Percentiles rank a stretch among this genome's conserved stretches.
Evolutionary conservation across 2,329 filamentous ascomycete species (phyloP).

Genomic region (Talaromyces sp.): DNA sequence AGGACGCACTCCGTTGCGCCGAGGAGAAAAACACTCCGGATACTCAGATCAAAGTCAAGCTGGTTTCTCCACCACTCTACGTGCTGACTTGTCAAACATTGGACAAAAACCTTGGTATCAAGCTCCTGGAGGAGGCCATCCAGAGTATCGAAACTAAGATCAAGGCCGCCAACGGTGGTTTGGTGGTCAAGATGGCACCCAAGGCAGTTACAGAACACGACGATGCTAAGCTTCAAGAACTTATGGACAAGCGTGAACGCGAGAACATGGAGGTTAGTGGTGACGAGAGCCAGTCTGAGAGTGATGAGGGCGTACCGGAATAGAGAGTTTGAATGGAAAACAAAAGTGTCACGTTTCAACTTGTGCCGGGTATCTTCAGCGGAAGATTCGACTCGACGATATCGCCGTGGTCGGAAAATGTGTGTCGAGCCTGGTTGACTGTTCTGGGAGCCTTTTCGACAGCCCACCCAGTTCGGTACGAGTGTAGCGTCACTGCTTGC

Average conservation of each 20-base stretch:
- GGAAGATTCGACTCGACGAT: slow-evolving; percentile 1
- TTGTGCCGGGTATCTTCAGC: slow-evolving; percentile 3
- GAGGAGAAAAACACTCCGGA: slow-evolving; percentile 90
- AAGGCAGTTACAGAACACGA: slow-evolving; percentile 99
- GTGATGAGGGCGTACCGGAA: slow-evolving; percentile 76
- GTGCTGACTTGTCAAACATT: slow-evolving; percentile 93
- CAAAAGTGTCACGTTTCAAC: slow-evolving; percentile 15
- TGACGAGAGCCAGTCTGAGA: slow-evolving; percentile 93
- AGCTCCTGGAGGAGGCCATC: slow-evolving; percentile 82
- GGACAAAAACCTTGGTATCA: slow-evolving; percentile 85
- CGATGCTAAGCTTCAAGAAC: slow-evolving; percentile 89
- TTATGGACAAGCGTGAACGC: slow-evolving; percentile 98
- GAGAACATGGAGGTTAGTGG: slow-evolving; percentile 98
- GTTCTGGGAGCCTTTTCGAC: slow-evolving; percentile 5
- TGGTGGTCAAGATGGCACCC: slow-evolving; percentile 94
- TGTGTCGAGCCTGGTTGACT: not conserved
- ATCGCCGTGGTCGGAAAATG: not conserved
- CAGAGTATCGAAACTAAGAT: slow-evolving; percentile 81
- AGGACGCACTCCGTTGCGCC: slow-evolving; percentile 83
- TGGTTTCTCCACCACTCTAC: slow-evolving; percentile 96
- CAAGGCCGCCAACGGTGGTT: slow-evolving; percentile 70
- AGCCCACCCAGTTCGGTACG: slow-evolving; percentile 4
- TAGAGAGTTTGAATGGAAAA: slow-evolving; percentile 19
- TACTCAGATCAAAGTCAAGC: slow-evolving; percentile 94
- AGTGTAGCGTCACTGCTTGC: slow-evolving; percentile 1